Base-by-base conservation (phyloP, 2,329 filamentous ascomycete genomes). In the Neofusicoccum sp. region DNA sequence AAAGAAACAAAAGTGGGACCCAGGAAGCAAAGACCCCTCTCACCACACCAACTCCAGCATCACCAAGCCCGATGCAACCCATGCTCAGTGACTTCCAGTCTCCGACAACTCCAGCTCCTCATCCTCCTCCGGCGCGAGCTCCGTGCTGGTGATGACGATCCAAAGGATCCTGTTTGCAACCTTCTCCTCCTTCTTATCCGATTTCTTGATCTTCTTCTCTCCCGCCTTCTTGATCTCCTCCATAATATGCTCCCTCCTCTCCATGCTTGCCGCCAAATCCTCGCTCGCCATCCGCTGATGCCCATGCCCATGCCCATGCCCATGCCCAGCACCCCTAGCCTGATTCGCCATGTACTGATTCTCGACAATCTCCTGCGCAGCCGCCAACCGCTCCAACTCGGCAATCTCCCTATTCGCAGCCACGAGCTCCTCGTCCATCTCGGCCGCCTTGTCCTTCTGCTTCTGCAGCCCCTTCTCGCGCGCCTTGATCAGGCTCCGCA, bases 181-280 rank as follows among this genome's bases (percentile, higher is more conserved):
- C 26, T 11, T 40, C 45, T 60, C 57, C 36, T 60, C 57, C 45
- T 60, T 60, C 44, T 44, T 60, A 3, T 60, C 57, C 4, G 31
- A 41, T 44, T 60, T 60, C 45, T 44, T 51, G 3, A 60, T 60
- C 45, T 60, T 60, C 44, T 43, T 43, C 57, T 60, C 57, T 5
- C 57, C 57, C 6, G 57, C 57, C 36, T 43, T 48, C 20, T 33
- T 40, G 3, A 60, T 60, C 57, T 60, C 57, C n/a, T 51, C 57
- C 4, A 60, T 44, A 4, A 60, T 40, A 28, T 49, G 34, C 28
- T 44, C 26, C 14, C 45, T 40, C 30, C 47, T 49, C 34, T 48
- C 57, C 26, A 43, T n/a, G 11, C 36, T 41, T 6, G 38, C 57
- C 11, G 43, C 45, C 24, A 60, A 28, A 16, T 60, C 57, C 12